These are phyloP conservation scores for Metroxylon sagu DNA, from an alignment of 176 grass and related monocot genomes.

Conservation along the genomic window DNA sequence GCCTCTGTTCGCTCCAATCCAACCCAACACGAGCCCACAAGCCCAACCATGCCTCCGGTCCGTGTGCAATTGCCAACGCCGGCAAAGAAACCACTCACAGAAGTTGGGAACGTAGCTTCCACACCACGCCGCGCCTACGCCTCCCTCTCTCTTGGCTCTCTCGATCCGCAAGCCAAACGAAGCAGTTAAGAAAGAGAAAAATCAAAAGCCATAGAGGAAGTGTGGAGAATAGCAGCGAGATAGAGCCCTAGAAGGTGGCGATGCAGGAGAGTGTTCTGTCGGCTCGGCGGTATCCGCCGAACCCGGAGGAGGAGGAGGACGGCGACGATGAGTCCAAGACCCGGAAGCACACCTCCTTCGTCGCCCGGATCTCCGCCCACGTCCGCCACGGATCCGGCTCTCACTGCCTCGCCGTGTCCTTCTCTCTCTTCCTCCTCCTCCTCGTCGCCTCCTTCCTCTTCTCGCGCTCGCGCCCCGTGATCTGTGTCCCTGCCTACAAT, in stretches of 20 bases:
- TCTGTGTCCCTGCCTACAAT: conserved; percentile 42
- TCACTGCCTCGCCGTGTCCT: conserved; percentile 23
- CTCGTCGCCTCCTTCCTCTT: conserved; percentile 31
- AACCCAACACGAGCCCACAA: too few species aligned
- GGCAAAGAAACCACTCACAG: too few species aligned
- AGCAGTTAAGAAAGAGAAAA: too few species aligned
- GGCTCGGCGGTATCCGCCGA: conserved; percentile 11
- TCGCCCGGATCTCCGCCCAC: conserved; percentile 28
- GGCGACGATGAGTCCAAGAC: conserved; percentile 44
- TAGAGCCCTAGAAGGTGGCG: background rate
- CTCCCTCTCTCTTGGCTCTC: too few species aligned
- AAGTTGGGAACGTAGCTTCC: too few species aligned
- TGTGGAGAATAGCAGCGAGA: too few species aligned
- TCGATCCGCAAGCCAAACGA: too few species aligned
- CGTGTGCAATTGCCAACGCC: too few species aligned
- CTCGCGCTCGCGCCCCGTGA: conserved; percentile 16
- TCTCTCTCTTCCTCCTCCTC: conserved; percentile 38
- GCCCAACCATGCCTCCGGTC: too few species aligned
- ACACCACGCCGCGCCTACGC: too few species aligned
- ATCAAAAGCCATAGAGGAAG: too few species aligned
- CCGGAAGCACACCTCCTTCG: conserved; percentile 38
- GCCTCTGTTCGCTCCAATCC: too few species aligned
- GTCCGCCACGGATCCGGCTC: conserved; percentile 17
- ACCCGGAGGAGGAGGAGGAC: conserved; percentile 4
- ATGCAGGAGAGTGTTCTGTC: conserved; percentile 22